Base-by-base conservation (phyloP, 2,329 filamentous ascomycete species). In the Hypoxylon sp. region DNA sequence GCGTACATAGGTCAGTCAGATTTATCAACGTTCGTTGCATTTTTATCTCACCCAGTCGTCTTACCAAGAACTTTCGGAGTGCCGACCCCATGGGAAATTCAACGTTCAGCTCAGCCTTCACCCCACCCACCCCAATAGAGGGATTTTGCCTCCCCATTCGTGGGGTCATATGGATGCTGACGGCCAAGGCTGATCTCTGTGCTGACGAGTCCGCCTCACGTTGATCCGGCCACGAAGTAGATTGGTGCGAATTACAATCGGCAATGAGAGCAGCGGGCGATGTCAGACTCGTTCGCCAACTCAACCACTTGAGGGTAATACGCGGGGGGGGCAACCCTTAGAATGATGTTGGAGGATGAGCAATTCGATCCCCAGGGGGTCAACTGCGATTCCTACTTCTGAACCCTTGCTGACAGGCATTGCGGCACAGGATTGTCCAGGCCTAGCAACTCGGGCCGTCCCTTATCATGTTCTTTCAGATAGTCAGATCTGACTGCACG, bases 131-230 rank as follows among this genome's bases (percentile, higher is more conserved):
- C 62, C 47, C 55, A 47, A 57, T 27, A 50, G 57, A 39, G 48
- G 50, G 39, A 51, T 37, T 47, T 53, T 55, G 58, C 46, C 53
- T 52, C 52, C 50, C 56, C 58, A 54, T 67, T 69, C 69, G 68
- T 65, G 68, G 68, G 68, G 68, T 70, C 62, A 65, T 69, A 69
- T 62, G 53, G 44, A 57, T 67, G 63, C 66, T 71, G 67, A 71
- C 69, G 42, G 63, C 63, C 60, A 69, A 67, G 69, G 48, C 60
- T 59, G 52, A 54, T 69, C 62, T 62, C 37, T 62, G 31, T 54
- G 63, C 69, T 71, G 69, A 69, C 57, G 46, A 65, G 47, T 56
- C 66, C 63, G 63, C 66, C 66, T 71, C 69, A 67, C 69, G 66
- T 67, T 69, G 67, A 67, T 62, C 61, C 55, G 57, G 46, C 29